Evolutionary conservation across 768 basidiomycete species (phyloP), one percentile per base, ranked within the genome.

Genomic region (Daedalea quercina): DNA sequence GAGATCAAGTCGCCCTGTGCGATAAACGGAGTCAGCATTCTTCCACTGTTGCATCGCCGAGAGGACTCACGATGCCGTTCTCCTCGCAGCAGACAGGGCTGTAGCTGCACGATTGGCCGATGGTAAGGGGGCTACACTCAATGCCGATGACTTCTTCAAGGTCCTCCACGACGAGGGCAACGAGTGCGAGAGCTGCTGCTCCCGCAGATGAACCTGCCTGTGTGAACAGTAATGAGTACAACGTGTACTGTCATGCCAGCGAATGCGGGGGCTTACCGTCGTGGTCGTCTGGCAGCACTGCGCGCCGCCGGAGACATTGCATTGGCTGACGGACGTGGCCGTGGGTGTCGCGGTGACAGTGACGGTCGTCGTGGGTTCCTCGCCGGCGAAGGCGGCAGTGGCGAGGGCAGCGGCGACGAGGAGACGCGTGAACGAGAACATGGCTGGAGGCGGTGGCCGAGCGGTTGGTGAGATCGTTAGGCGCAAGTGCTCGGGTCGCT

Each of bases 1-100:
- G 37, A 40, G 17, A 40, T 40, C 8, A 40, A 15, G 37, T 40
- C 37, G 15, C 37, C 37, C 37, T 40, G 4, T 19, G 4, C 19
- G 15, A 15, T 19, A 19, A 15, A 7, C 15, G 6, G 28, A 24
- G 28, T 45, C 34, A 41, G n/a, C n/a, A n/a, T n/a, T n/a, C 8
- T 24, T 42, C 13, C 6, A 17, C 9, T 11, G 1, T 9, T 17
- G 3, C 20, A 19, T 9, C 3, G 46, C 19, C 17, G n/a, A n/a
- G 20, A 22, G 8, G n/a, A 52, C 60, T 60, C 42, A 64, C 63
- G 33, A 42, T 3, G 48, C 25, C 31, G 57, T 64, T 64, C 54
- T 60, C 45, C 44, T 57, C n/a, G 60, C 63, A 64, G 57, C 63
- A 64, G 47, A 64, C 58, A n/a, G 55, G 40, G 4, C 22, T 2